Evolutionary conservation across 495 filamentous ascomycete genomes (phyloP), one percentile per base, ranked within the genome.

Genomic region (Letharia columbiana): DNA sequence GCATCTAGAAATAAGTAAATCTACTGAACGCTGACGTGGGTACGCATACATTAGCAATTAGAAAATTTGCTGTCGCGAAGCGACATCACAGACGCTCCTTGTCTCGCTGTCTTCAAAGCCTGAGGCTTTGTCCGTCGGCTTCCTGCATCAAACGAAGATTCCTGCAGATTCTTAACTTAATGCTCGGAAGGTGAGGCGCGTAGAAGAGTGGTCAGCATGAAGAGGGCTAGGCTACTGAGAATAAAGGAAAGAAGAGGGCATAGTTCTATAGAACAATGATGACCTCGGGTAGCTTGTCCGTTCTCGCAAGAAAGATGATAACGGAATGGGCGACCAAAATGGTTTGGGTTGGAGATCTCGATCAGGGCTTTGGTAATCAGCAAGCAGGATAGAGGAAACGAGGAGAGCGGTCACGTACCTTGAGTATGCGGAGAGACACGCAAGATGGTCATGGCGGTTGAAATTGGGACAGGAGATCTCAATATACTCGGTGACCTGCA

Each of bases 1-100:
- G 40, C 11, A 17, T 1, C 41, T 61, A 61, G 60, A 47, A 61
- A 61, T 61, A 61, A 15, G 60, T 35, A 41, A 61, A 18, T 28
- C 44, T 61, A 13, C 15, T 45, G 23, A 47, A 61, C 60, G 41
- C 40, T 61, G 35, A 35, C 40, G 40, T 33, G 18, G 28, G n/a
- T 40, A 44, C n/a, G 42, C 40, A 4, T 5, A 61, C n/a, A 23
- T 20, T 15, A 47, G 23, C 18, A 18, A 33, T 5, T 28, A 5
- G 23, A 45, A 31, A 17, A 13, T 33, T 45, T 33, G 28, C 20
- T 42, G 7, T 47, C 15, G n/a, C 60, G 60, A 33, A 33, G 40
- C 60, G 5, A n/a, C 60, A 61, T 61, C 20, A 61, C 47, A 61
- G 60, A 20, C 4, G 15, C 23, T 28, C 23, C 23, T 28, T 28